A percentile compares a stretch with the other conserved stretches of the same genome.
These are phyloP conservation scores for Phoma sp. DNA, from an alignment of 2,329 filamentous ascomycete genomes.

Conservation along the genomic window DNA sequence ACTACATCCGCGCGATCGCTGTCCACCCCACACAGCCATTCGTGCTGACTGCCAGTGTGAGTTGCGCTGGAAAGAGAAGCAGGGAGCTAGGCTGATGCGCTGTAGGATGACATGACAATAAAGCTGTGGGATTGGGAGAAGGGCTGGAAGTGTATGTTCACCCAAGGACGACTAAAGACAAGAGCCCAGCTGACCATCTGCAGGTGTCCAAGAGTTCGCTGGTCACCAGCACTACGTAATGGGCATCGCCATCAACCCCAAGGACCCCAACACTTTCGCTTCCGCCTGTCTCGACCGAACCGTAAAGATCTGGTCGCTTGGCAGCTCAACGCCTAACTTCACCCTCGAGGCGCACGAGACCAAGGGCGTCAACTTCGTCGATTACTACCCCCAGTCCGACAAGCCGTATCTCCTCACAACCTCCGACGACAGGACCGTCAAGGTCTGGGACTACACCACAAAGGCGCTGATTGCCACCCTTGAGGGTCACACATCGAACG, in stretches of 20 bases:
- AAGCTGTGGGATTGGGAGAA: constrained; percentile 99
- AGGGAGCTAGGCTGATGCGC: constrained; percentile 26
- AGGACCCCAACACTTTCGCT: constrained; percentile 79
- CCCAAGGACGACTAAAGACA: background rate
- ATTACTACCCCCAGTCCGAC: constrained; percentile 75
- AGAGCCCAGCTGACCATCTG: constrained; percentile 25
- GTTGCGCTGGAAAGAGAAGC: constrained; percentile 16
- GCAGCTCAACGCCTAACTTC: constrained; percentile 92
- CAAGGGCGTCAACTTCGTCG: constrained; percentile 97
- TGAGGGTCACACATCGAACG: constrained; percentile 96
- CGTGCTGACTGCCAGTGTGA: constrained; percentile 82
- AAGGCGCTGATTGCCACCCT: constrained; percentile 96
- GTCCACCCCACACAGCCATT: constrained; percentile 96
- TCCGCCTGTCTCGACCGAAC: constrained; percentile 95
- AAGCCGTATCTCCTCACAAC: constrained; percentile 91
- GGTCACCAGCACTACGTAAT: constrained; percentile 97
- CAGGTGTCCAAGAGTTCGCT: constrained; percentile 84
- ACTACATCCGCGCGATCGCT: constrained; percentile 96
- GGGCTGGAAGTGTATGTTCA: constrained; percentile 79
- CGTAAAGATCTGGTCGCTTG: constrained; percentile 97
- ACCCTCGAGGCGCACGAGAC: constrained; percentile 96
- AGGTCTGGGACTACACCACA: constrained; percentile 99
- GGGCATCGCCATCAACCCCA: constrained; percentile 95
- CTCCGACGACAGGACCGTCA: constrained; percentile 94
- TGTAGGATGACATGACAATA: constrained; percentile 61